A percentile compares a stretch with the other conserved stretches of the same genome.
Evolutionary conservation across 768 basidiomycete genomes (phyloP).

Genomic region (Pisolithus microcarpus): DNA sequence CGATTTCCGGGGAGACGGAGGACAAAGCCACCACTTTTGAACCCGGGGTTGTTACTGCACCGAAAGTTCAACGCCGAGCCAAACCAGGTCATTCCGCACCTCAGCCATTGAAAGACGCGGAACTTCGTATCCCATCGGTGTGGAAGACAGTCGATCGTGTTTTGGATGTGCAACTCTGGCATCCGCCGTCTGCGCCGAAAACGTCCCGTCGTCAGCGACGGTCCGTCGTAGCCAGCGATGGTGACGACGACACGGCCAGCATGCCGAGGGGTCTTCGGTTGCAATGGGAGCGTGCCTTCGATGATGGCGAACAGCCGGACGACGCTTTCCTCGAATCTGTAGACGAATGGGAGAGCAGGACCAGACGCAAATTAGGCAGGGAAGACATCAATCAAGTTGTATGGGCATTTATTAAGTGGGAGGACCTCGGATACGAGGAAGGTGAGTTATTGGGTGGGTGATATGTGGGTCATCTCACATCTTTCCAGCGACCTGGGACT

Average conservation of each 20-base stretch:
- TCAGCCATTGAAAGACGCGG: conserved; percentile 58
- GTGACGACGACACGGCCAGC: conserved; percentile 24
- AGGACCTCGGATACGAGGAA: conserved; percentile 88
- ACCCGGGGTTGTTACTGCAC: conserved; percentile 22
- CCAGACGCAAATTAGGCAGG: conserved; percentile 37
- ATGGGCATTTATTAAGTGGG: conserved; percentile 91
- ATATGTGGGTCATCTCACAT: conserved; percentile 1
- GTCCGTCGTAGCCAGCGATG: conserved; percentile 7
- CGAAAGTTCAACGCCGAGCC: neutral
- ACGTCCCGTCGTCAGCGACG: conserved; percentile 12
- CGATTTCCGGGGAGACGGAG: conserved; percentile 17
- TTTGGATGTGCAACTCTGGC: conserved; percentile 70
- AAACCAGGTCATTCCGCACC: conserved; percentile 26
- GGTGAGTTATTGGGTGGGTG: conserved; percentile 37
- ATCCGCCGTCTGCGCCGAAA: conserved; percentile 26
- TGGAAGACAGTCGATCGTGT: conserved; percentile 95
- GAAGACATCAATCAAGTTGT: conserved; percentile 56
- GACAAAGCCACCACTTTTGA: conserved; percentile 34
- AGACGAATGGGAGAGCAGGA: conserved; percentile 40
- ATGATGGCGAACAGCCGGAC: conserved; percentile 60
- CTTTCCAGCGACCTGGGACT: conserved; percentile 80
- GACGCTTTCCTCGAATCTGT: conserved; percentile 48
- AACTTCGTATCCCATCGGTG: conserved; percentile 59
- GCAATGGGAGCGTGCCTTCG: conserved; percentile 35
- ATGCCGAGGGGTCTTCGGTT: conserved; percentile 13